These are phyloP conservation scores for Cyclotella cryptica DNA, from an alignment of 108 stramenopile species.

Conservation along the genomic window DNA sequence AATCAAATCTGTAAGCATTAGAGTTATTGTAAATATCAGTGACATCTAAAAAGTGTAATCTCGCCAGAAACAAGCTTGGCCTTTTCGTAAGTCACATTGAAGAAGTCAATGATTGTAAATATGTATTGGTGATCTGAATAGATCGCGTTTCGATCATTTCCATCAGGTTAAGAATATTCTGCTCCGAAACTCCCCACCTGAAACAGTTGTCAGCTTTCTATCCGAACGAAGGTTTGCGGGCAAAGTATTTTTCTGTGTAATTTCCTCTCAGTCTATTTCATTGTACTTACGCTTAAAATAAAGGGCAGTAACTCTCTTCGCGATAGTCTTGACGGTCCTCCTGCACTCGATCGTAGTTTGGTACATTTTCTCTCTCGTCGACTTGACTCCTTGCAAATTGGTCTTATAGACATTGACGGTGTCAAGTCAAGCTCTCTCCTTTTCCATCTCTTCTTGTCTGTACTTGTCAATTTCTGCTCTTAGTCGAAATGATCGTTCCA, in stretches of 20 bases:
- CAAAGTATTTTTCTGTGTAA: conserved; percentile 15
- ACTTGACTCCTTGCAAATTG: conserved; percentile 49
- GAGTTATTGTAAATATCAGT: neutral
- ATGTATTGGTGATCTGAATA: conserved; percentile 63
- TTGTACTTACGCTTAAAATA: conserved; percentile 82
- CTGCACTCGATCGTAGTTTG: conserved; percentile 50
- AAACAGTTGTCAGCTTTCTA: conserved; percentile 55
- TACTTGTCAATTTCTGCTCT: conserved; percentile 61
- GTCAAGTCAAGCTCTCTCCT: conserved; percentile 53
- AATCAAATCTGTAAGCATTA: neutral
- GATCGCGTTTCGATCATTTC: conserved; percentile 72
- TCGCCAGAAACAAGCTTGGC: conserved; percentile 44
- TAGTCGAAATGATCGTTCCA: conserved; percentile 47
- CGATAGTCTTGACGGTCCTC: conserved; percentile 62
- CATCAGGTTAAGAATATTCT: conserved; percentile 76
- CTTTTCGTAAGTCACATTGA: conserved; percentile 27
- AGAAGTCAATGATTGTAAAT: conserved; percentile 16
- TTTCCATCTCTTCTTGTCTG: conserved; percentile 54
- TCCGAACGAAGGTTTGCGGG: conserved; percentile 36
- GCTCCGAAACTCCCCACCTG: conserved; percentile 69
- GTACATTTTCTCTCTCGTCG: conserved; percentile 57
- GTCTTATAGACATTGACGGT: conserved; percentile 57
- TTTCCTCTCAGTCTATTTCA: conserved; percentile 43
- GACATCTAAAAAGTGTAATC: conserved; percentile 6
- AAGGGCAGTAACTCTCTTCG: conserved; percentile 63